Conservation (phyloP, 495 filamentous ascomycete genomes). For the Monascus purpureus region DNA sequence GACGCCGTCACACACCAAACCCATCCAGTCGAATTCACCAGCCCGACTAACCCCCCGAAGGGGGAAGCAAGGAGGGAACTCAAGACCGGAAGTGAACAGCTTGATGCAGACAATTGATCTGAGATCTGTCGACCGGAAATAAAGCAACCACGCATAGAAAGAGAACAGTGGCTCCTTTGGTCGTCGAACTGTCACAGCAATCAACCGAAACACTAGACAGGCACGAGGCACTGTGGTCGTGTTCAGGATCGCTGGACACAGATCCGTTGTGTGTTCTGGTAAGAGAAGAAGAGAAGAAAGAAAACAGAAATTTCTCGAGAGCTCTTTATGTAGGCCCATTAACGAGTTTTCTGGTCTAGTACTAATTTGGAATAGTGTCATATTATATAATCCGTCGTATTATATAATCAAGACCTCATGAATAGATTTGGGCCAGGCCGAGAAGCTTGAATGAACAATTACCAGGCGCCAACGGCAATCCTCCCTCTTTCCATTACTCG, state of each 20-base stretch:
- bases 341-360: conserved; percentile 3
- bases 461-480: too few species aligned
- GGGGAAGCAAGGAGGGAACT: conserved; percentile 43
- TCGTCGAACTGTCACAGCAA: conserved; percentile 69
- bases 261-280: conserved; percentile 44
- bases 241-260: conserved; percentile 70
- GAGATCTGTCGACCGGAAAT: conserved; percentile 89
- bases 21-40: conserved; percentile 51
- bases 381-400: neutral
- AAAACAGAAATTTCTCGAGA: conserved; percentile 12
- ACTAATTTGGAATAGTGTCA: neutral
- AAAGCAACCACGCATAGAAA: conserved; percentile 51
- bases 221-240: conserved; percentile 27
- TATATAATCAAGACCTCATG: too few species aligned
- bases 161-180: conserved; percentile 60
- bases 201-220: conserved; percentile 54
- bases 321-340: conserved; percentile 17
- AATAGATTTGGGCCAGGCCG: too few species aligned
- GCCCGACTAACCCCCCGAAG: neutral
- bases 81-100: conserved; percentile 35
- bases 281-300: conserved; percentile 32
- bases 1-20: conserved; percentile 49
- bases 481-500: too few species aligned
- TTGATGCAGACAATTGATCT: conserved; percentile 48
- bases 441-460: too few species aligned